Conservation (phyloP, 306 rosid genomes). For the Myrica gale region DNA sequence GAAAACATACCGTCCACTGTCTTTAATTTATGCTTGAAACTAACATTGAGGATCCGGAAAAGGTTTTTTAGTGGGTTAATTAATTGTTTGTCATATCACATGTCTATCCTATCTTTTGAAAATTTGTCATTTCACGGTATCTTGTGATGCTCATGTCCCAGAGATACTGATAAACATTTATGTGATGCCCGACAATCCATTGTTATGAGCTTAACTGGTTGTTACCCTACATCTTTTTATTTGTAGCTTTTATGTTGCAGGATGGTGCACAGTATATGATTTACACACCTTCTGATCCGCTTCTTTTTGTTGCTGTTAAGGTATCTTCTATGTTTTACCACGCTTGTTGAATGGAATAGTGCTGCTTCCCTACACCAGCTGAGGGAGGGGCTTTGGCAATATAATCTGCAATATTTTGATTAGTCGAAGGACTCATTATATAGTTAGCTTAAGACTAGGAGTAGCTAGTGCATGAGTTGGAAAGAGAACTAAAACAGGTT, state of each 20-base stretch:
- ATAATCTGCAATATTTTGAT: neutral
- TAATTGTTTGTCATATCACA: too few species aligned
- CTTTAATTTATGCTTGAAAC: too few species aligned
- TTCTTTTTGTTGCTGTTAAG: constrained; percentile 60
- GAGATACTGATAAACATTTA: neutral
- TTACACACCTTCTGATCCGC: constrained; percentile 88
- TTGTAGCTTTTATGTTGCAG: constrained; percentile 39
- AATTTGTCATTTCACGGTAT: neutral
- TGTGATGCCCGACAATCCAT: neutral
- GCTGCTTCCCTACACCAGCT: neutral
- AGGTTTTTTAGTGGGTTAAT: too few species aligned
- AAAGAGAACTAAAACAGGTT: constrained; percentile 19
- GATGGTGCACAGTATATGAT: constrained; percentile 76
- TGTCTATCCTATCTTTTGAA: neutral
- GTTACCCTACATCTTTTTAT: constrained; percentile 17
- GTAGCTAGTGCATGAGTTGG: constrained; percentile 7
- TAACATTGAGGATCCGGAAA: too few species aligned
- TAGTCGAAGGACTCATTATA: neutral
- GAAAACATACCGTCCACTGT: neutral
- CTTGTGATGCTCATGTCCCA: neutral
- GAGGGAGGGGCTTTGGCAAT: neutral
- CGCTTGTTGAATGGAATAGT: neutral
- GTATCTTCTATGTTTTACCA: constrained; percentile 26
- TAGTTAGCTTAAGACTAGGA: constrained; percentile 4
- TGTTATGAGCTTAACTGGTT: neutral